Evolutionary conservation across 257 asterid genomes (phyloP).

Genomic region (Solanum boliviense): DNA sequence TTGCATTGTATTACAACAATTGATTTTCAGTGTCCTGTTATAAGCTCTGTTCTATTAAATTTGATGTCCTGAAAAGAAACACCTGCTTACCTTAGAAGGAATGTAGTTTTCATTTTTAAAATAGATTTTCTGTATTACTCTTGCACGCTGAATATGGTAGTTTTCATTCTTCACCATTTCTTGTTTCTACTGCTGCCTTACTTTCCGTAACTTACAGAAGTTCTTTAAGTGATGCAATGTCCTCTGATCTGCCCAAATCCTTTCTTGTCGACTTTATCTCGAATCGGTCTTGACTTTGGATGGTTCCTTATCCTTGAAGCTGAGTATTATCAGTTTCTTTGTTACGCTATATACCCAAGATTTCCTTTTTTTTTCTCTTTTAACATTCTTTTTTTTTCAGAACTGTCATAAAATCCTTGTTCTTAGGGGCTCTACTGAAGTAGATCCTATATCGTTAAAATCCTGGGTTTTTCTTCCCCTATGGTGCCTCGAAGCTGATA

Average conservation of each 20-base stretch:
- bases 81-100: neutral
- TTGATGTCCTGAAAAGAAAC: neutral
- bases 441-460: neutral
- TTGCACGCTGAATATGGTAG: neutral
- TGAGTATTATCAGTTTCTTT: neutral
- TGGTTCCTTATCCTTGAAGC: neutral
- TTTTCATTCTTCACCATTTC: neutral
- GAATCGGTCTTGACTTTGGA: neutral
- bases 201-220: neutral
- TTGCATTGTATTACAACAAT: neutral
- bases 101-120: neutral
- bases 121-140: neutral
- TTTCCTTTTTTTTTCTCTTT: neutral
- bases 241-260: neutral
- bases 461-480: neutral
- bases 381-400: neutral
- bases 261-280: neutral
- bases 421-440: neutral
- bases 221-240: neutral
- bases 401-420: neutral
- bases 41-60: neutral
- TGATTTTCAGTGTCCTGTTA: neutral
- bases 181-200: neutral
- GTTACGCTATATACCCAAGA: neutral
- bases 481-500: neutral